These are phyloP conservation scores for Colletotrichum acutatum DNA, from an alignment of 2,329 filamentous ascomycete species.

Conservation along the genomic window DNA sequence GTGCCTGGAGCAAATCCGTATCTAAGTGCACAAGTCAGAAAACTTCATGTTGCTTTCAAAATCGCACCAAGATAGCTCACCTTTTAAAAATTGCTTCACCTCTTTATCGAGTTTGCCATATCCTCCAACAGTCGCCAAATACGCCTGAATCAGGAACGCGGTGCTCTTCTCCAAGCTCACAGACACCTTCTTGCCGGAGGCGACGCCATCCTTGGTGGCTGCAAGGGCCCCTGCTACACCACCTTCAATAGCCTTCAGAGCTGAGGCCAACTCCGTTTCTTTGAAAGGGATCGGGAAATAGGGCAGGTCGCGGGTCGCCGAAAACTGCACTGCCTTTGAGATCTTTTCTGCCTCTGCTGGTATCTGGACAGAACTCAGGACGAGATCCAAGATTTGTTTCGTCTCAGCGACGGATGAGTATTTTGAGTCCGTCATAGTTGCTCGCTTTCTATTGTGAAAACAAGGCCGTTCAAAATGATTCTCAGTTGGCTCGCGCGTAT, in stretches of 20 bases:
- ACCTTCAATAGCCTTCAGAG: conserved; percentile 56
- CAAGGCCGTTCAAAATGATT: background rate
- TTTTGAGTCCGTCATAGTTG: conserved; percentile 9
- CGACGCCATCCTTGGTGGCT: conserved; percentile 37
- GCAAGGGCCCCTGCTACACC: conserved; percentile 46
- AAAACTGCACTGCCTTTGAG: conserved; percentile 44
- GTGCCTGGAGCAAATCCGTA: conserved; percentile 76
- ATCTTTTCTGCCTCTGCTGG: conserved; percentile 39
- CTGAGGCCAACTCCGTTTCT: conserved; percentile 56
- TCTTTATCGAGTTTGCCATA: conserved; percentile 50
- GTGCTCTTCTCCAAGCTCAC: conserved; percentile 53
- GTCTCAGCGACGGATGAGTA: conserved; percentile 43
- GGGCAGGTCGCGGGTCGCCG: conserved; percentile 46
- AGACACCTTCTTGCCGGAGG: conserved; percentile 38
- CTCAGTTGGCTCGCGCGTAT: background rate
- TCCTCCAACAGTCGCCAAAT: conserved; percentile 50
- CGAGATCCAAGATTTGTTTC: conserved; percentile 39
- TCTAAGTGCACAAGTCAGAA: conserved; percentile 55
- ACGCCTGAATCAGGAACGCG: conserved; percentile 53
- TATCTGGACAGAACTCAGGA: conserved; percentile 45
- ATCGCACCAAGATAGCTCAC: conserved; percentile 30
- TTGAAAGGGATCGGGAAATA: conserved; percentile 61
- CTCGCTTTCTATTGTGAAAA: background rate
- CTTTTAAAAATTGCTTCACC: conserved; percentile 46
- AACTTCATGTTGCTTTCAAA: background rate